phyloP scores from a whole-genome alignment of 108 stramenopile species.

The Skeletonema menzelii region DNA sequence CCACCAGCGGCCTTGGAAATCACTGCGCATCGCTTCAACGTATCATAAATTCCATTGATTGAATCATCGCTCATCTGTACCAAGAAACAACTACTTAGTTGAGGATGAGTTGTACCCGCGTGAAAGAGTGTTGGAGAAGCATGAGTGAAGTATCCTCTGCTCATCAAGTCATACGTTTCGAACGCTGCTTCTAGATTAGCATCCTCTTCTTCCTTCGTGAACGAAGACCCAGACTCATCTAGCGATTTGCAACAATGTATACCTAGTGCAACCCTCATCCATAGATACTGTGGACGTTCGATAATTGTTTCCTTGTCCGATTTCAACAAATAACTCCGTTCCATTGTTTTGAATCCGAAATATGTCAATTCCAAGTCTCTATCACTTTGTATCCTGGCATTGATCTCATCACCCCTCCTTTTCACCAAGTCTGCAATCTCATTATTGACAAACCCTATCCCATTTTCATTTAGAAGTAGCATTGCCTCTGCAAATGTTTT shows the following conservation, averaged over 20 bases:
- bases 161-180: constrained; percentile 96
- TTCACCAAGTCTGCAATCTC: constrained; percentile 72
- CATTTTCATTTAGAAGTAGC: constrained; percentile 50
- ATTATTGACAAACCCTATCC: constrained; percentile 74
- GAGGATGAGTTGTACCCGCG: constrained; percentile 95
- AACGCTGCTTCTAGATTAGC: constrained; percentile 81
- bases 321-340: constrained; percentile 81
- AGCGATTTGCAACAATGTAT: constrained; percentile 76
- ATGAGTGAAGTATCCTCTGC: constrained; percentile 93
- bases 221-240: background rate
- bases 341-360: constrained; percentile 98
- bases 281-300: constrained; percentile 96
- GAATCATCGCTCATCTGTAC: constrained; percentile 97
- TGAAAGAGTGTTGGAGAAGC: constrained; percentile 98
- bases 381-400: constrained; percentile 66
- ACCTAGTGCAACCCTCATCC: constrained; percentile 98
- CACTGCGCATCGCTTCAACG: constrained; percentile 91
- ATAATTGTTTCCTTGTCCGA: constrained; percentile 55
- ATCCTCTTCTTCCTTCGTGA: constrained; percentile 49
- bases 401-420: constrained; percentile 60
- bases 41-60: constrained; percentile 97
- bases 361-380: constrained; percentile 91
- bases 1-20: constrained; percentile 96
- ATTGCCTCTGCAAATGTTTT: constrained; percentile 84
- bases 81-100: constrained; percentile 94